Conservation (phyloP, 495 filamentous ascomycete species). For the Bryoglossum gracile region DNA sequence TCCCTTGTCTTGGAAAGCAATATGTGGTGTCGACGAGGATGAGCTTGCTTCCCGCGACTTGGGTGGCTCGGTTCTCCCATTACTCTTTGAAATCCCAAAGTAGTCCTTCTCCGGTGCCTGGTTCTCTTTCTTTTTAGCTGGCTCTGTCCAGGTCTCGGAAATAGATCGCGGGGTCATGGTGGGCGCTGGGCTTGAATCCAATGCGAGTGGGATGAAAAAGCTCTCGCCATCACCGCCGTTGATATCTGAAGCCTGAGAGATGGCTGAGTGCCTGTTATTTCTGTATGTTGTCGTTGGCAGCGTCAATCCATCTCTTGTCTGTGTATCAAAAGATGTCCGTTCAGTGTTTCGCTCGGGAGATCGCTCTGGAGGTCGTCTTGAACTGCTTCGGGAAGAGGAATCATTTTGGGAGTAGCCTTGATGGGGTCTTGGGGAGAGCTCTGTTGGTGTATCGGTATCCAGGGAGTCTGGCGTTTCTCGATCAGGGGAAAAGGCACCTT, state of each 20-base stretch:
- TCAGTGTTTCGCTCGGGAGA: constrained; percentile 44
- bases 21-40: constrained; percentile 65
- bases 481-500: constrained; percentile 52
- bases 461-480: constrained; percentile 64
- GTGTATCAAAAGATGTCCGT: constrained; percentile 28
- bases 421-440: constrained; percentile 60
- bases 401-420: constrained; percentile 40
- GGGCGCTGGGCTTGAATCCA: constrained; percentile 72
- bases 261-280: constrained; percentile 64
- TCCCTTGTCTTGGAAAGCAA: constrained; percentile 83
- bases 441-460: constrained; percentile 56
- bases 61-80: constrained; percentile 21
- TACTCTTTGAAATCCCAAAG: constrained; percentile 30
- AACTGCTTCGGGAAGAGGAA: constrained; percentile 41
- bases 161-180: constrained; percentile 53
- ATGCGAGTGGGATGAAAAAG: constrained; percentile 83
- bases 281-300: constrained; percentile 72
- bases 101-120: constrained; percentile 39
- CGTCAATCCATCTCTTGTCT: constrained; percentile 50
- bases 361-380: constrained; percentile 30
- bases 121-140: constrained; percentile 37
- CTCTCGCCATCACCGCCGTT: constrained; percentile 57
- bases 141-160: constrained; percentile 35
- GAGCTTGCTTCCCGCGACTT: constrained; percentile 33
- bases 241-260: constrained; percentile 52